Conservation (phyloP, 2,329 filamentous ascomycete genomes). For the Penicillium sp. region DNA sequence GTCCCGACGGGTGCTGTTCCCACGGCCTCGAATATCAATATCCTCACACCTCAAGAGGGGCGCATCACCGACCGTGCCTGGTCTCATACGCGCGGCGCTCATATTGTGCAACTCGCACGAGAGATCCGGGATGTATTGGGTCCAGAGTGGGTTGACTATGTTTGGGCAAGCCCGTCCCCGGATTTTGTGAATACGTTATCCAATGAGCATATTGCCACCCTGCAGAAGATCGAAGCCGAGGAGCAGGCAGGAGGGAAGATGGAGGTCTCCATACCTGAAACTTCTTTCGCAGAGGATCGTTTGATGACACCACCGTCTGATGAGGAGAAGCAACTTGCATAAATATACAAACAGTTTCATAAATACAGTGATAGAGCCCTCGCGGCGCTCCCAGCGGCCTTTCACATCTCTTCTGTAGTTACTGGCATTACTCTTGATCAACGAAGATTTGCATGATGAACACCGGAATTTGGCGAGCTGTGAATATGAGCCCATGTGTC, state of each 20-base stretch:
- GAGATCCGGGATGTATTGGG: conserved; percentile 43
- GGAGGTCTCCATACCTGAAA: conserved; percentile 1
- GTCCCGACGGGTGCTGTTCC: conserved; percentile 7
- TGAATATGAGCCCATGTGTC: neutral
- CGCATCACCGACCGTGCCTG: conserved; percentile 41
- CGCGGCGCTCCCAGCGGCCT: neutral
- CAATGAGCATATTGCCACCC: conserved; percentile 27
- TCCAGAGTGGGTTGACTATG: conserved; percentile 46
- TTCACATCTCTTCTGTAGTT: neutral
- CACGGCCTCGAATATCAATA: conserved; percentile 14
- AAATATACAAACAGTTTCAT: conserved; percentile 12
- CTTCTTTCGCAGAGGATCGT: conserved; percentile 1
- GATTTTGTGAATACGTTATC: conserved; percentile 43
- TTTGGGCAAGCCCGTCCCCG: conserved; percentile 44
- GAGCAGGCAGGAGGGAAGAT: conserved; percentile 10
- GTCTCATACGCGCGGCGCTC: conserved; percentile 36
- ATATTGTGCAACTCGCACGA: conserved; percentile 37
- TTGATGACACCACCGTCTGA: conserved; percentile 37
- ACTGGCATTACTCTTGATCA: neutral
- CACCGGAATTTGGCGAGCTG: neutral
- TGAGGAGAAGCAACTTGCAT: conserved; percentile 26
- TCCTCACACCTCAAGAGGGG: conserved; percentile 39
- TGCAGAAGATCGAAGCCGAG: conserved; percentile 13
- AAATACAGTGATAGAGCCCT: neutral
- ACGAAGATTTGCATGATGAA: neutral